phyloP scores from a whole-genome alignment of 129 eudicot genomes.

The Chrysanthemum seticuspe region DNA sequence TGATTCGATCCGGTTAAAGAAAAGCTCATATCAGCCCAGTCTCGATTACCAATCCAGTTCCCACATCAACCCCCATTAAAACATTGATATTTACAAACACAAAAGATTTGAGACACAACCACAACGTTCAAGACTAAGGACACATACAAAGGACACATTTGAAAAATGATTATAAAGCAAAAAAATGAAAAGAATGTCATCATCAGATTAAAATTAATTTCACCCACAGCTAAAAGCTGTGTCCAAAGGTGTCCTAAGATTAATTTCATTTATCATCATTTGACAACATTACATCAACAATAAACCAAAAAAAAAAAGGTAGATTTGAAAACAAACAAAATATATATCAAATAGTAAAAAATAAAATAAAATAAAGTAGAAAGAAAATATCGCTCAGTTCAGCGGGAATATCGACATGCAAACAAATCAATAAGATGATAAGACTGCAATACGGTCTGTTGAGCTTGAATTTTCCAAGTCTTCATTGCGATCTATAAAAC shows the following conservation, averaged over 20 bases:
- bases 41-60: too few species aligned
- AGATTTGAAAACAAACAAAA: too few species aligned
- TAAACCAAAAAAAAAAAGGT: too few species aligned
- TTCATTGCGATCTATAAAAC: constrained; percentile 37
- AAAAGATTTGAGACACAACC: too few species aligned
- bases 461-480: constrained; percentile 68
- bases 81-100: too few species aligned
- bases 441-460: constrained; percentile 69
- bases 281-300: constrained; percentile 16
- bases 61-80: too few species aligned
- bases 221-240: constrained; percentile 40
- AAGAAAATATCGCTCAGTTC: constrained; percentile 28
- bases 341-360: too few species aligned
- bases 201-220: constrained; percentile 41
- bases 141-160: too few species aligned
- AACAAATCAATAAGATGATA: constrained; percentile 15
- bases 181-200: neutral
- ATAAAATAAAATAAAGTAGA: too few species aligned
- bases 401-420: constrained; percentile 28
- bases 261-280: constrained; percentile 31
- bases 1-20: too few species aligned
- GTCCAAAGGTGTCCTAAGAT: constrained; percentile 62
- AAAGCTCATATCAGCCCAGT: too few species aligned
- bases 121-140: too few species aligned
- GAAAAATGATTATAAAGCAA: neutral